Base-by-base conservation (phyloP, 2,329 filamentous ascomycete species). In the Clonostachys solani region DNA sequence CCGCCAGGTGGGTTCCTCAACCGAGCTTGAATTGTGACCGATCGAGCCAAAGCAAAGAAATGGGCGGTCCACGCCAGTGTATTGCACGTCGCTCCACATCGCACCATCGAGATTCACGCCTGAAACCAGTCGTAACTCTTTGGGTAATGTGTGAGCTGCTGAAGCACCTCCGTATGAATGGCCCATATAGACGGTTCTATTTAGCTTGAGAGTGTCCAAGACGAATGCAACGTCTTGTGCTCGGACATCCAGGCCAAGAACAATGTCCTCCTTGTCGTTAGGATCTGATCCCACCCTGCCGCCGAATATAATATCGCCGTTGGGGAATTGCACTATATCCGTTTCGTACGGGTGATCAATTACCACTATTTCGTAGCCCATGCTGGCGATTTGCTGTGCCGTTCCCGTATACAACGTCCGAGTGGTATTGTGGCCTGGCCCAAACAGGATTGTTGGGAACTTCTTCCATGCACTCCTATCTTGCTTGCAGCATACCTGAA, bases 311-410 rank as follows among this genome's bases (percentile, higher is more conserved):
- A 66, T 50, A 1, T 60, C 60, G 5, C 66, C 73, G 46, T 75
- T 59, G 0, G 73, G 69, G n/a, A 73, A 76, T 47, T 75, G 66
- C 10, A 79, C 65, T 17, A 73, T 60, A 1, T 56, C 48, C 0
- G 68, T 62, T 43, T 78, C 74, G 43, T 72, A 69, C 0, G 75
- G 66, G 45, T 78, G 75, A 47, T 80, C 77, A 18, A 80, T 58
- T 0, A 73, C 60, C 12, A 76, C 58, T 3, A 80, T 70, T 1
- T 67, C 60, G 43, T 68, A 72, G 0, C 75, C 75, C 6, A 67
- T 60, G 15, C 69, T 72, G 1, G 74, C 71, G 4, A 80, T 60
- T 5, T 71, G 67, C 3, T 66, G 65, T 2, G 73, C 71, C 48
- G 72, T 63, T 5, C 64, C 66, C 4, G 60, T 64, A 52, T 79